Conservation (phyloP, 441 rosid genomes). For the Erysimum pusillum region DNA sequence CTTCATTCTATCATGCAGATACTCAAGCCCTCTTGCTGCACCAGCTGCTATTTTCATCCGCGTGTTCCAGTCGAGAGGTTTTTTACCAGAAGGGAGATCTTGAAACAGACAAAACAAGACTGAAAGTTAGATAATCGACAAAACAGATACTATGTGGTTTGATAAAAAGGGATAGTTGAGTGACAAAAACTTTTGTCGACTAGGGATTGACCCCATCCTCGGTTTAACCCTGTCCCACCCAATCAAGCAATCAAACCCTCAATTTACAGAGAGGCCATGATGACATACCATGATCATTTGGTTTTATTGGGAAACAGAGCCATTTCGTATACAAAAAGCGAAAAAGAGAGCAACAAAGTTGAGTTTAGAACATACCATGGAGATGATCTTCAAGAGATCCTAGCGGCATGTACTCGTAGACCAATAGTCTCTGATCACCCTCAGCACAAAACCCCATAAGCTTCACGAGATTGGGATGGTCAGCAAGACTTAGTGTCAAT, state of each 20-base stretch:
- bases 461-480: conserved; percentile 72
- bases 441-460: conserved; percentile 72
- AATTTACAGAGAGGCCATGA: neutral
- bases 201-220: conserved; percentile 13
- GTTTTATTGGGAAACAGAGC: neutral
- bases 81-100: conserved; percentile 52
- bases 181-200: conserved; percentile 11
- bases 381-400: conserved; percentile 71
- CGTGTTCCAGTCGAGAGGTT: conserved; percentile 58
- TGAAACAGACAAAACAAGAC: conserved; percentile 37
- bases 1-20: conserved; percentile 62
- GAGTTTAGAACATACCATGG: conserved; percentile 55
- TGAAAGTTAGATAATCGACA: neutral
- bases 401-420: conserved; percentile 72
- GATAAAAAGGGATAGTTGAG: neutral
- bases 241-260: conserved; percentile 29
- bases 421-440: conserved; percentile 66
- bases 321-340: no score
- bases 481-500: conserved; percentile 61
- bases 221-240: conserved; percentile 30
- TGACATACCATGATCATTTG: conserved; percentile 19
- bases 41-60: conserved; percentile 76
- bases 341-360: neutral
- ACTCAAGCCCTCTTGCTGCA: conserved; percentile 71
- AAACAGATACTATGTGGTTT: neutral